Base-by-base conservation (phyloP, 371 early-diverging fungal species). In the Apophysomyces trapeziformis region DNA sequence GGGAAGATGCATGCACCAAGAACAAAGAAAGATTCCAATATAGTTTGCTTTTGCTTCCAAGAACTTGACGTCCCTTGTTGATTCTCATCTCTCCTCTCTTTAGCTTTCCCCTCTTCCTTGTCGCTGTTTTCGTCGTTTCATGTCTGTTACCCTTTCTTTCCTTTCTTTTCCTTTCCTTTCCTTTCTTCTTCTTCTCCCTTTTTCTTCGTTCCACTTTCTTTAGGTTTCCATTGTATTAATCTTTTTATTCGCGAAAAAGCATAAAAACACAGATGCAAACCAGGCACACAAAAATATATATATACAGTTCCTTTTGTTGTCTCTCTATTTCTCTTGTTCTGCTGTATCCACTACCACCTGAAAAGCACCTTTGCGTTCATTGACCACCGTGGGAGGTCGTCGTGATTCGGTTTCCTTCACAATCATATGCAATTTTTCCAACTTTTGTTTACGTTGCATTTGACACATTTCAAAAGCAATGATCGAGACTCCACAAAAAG, bases 381-480 rank as follows among this genome's bases (percentile, higher is more conserved):
- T 75, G 4, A 77, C 69, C 9, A 73, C 47, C 58, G 69, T 21
- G 32, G 32, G 32, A 26, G 47, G 59, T 18, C 64, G 67, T 41
- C 44, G 61, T n/a, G 80, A 75, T 58, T 80, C 76, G 1, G 76
- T 77, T 60, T 73, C 77, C 56, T 78, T 81, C 44, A 81, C 74
- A 68, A 81, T 78, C 58, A 78, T 37, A 41, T 68, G 69, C 21
- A 81, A 43, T 41, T 73, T 69, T 62, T 81, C 81, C 38, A 78
- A 47, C 41, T 78, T 81, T 38, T 70, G 68, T 39, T 68, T 67
- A 65, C 81, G 60, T 45, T 79, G 77, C 75, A 78, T 76, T 39
- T 79, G 78, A 61, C 83, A 82, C 65, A 69, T 64, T 68, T 82
- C 83, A 70, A 82, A 82, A 4, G 69, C 69, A 36, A 79, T 62